A percentile compares a stretch with the other conserved stretches of the same genome.
Evolutionary conservation across 129 eudicot species (phyloP).

Genomic region (Mikania micrantha): DNA sequence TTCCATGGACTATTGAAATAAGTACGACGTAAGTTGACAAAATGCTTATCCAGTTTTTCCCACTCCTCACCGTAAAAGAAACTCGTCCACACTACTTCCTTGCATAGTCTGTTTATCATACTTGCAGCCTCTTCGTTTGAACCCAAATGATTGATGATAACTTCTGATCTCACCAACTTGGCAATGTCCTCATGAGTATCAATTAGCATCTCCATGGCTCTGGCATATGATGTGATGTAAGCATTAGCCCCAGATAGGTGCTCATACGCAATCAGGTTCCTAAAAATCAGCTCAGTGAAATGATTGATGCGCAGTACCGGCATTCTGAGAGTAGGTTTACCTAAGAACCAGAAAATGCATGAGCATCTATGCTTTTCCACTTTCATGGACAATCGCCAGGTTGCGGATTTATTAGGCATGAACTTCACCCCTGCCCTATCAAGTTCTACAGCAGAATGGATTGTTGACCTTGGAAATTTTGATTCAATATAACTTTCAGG

Average conservation of each 20-base stretch:
- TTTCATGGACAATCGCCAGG: conserved; percentile 1
- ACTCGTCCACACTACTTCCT: neutral
- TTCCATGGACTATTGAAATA: conserved; percentile 16
- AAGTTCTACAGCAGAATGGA: neutral
- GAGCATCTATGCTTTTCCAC: neutral
- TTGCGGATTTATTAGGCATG: neutral
- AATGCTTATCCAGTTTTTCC: neutral
- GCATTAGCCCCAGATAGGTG: neutral
- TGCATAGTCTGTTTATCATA: conserved; percentile 8
- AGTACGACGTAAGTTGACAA: neutral
- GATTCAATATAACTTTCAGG: neutral
- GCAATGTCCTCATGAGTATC: conserved; percentile 10
- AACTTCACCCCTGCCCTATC: conserved; percentile 13
- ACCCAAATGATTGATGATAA: neutral
- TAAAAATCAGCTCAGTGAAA: conserved; percentile 13
- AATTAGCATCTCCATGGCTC: conserved; percentile 3
- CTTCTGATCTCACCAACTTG: conserved; percentile 10
- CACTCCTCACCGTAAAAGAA: neutral
- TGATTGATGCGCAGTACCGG: neutral
- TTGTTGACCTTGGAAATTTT: neutral
- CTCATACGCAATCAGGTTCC: conserved; percentile 25
- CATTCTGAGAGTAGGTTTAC: conserved; percentile 1
- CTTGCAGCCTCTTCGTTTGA: conserved; percentile 11
- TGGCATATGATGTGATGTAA: conserved; percentile 16
- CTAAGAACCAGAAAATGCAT: neutral